Base-by-base conservation (phyloP, 768 basidiomycete genomes). In the Trametes gibbosa region DNA sequence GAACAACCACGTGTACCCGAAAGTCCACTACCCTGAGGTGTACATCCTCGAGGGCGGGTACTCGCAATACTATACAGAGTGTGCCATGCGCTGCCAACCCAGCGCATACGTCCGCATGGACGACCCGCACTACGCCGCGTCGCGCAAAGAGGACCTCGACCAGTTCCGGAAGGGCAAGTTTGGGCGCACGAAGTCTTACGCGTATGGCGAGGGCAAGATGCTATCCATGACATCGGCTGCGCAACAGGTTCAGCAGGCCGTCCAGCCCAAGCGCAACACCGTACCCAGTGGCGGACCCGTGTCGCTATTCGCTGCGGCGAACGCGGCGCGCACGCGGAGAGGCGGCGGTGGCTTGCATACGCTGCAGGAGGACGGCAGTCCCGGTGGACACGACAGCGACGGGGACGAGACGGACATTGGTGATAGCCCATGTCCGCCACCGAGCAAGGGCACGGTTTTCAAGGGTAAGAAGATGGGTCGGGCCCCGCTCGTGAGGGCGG, bases 11-110 rank as follows among this genome's bases (percentile, higher is more conserved):
- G 73, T 84, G 19, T 99, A 99, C 71, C 97, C 97, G 4, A 89
- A 83, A 69, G 87, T 98, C 41, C 90, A 92, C 73, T 99, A 92
- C 69, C 97, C 97, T 0, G 97, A 99, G 74, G 84, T 98, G 17
- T 99, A 98, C 76, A 84, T 99, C 65, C 84, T 99, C 8, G 92
- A 97, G 75, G 97, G 97, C 37, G 97, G 97, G 13, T 99, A 98
- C 73, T 92, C 86, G 65, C 82, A 85, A 42, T 98, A 94, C 76
- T 97, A 81, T 76, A 84, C 86, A 65, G 74, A 77, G 23, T 87
- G 83, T 51, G 76, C 84, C 2, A 70, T 74, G 29, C 87, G 87
- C 45, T 98, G 96, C 76, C 78, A 89, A 47, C 95, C 93, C 0
- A 77, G 75, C 17, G 87, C 81, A 1, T 99, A 99, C 69, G 87